These are phyloP conservation scores for Neonectria sp. DNA, from an alignment of 2,329 filamentous ascomycete species.

Conservation along the genomic window DNA sequence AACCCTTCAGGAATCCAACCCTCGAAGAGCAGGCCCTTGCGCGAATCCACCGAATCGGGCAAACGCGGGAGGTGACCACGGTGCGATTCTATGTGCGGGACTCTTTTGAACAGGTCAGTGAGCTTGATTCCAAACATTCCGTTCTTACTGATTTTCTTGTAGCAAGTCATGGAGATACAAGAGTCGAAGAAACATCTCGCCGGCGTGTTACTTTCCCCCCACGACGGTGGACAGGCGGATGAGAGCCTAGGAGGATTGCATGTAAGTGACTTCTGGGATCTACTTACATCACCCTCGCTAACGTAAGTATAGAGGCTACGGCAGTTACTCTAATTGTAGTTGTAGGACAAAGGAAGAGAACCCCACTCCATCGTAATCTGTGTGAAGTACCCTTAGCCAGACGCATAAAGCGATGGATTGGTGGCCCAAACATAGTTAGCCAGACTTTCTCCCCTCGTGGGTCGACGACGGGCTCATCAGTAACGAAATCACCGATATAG, in stretches of 20 bases:
- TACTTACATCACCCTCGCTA: not conserved
- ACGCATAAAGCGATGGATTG: not conserved
- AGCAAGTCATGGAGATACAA: constrained; percentile 35
- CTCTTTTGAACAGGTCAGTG: constrained; percentile 55
- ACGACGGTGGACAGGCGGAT: constrained; percentile 3
- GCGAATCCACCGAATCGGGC: constrained; percentile 55
- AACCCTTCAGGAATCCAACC: constrained; percentile 55
- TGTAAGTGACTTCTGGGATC: constrained; percentile 4
- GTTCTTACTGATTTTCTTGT: fast-evolving
- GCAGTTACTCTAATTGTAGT: not conserved
- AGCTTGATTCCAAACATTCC: not conserved
- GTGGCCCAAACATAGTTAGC: not conserved
- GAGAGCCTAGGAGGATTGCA: constrained; percentile 16
- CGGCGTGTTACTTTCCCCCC: constrained; percentile 15
- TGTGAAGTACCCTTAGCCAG: not conserved
- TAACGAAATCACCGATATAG: not conserved
- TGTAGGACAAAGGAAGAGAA: not conserved
- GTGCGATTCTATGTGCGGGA: constrained; percentile 55
- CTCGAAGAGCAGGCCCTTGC: constrained; percentile 61
- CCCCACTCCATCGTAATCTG: not conserved
- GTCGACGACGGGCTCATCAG: not conserved
- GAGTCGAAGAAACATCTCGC: constrained; percentile 34
- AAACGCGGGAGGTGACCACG: constrained; percentile 54
- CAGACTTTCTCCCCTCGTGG: not conserved
- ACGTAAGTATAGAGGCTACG: not conserved